Conservation (phyloP, 495 filamentous ascomycete genomes). For the Penicillium fimorum region DNA sequence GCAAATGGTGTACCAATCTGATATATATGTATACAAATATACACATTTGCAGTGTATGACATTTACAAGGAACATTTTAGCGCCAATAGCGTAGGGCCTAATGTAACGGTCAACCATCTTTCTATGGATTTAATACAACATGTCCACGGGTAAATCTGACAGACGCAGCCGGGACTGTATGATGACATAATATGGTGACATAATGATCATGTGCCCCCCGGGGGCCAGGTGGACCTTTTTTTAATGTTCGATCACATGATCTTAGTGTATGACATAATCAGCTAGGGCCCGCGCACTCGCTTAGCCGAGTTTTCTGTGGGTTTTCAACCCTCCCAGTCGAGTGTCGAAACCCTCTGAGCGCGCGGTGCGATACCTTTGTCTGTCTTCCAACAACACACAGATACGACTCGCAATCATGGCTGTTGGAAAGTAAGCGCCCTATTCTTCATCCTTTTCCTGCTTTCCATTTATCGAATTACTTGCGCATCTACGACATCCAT, state of each 20-base stretch:
- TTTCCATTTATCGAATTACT: conserved; percentile 17
- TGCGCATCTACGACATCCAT: not conserved
- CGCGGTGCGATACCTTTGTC: conserved; percentile 46
- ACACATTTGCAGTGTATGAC: not conserved
- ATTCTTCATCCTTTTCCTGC: conserved; percentile 17
- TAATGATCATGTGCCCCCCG: not conserved
- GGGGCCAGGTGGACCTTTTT: conserved; percentile 1
- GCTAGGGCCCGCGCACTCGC: conserved; percentile 44
- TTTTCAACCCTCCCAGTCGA: conserved; percentile 41
- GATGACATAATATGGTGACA: not conserved
- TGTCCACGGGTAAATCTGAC: no score
- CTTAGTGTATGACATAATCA: conserved; percentile 25
- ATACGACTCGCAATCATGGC: conserved; percentile 73
- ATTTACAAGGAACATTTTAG: not conserved
- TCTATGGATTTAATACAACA: not conserved
- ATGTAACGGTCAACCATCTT: not conserved
- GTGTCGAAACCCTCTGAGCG: conserved; percentile 41
- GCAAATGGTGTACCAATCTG: not conserved
- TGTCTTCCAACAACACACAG: conserved; percentile 43
- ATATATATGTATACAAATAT: not conserved
- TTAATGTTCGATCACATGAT: conserved; percentile 26
- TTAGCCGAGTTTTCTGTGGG: conserved; percentile 53
- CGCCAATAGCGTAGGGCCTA: conserved; percentile 1
- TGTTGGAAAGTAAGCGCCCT: conserved; percentile 74
- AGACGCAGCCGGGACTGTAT: not conserved